A percentile compares a stretch with the other conserved stretches of the same genome.
phyloP scores from a whole-genome alignment of 768 basidiomycete species.

The Termitomyces sp. region DNA sequence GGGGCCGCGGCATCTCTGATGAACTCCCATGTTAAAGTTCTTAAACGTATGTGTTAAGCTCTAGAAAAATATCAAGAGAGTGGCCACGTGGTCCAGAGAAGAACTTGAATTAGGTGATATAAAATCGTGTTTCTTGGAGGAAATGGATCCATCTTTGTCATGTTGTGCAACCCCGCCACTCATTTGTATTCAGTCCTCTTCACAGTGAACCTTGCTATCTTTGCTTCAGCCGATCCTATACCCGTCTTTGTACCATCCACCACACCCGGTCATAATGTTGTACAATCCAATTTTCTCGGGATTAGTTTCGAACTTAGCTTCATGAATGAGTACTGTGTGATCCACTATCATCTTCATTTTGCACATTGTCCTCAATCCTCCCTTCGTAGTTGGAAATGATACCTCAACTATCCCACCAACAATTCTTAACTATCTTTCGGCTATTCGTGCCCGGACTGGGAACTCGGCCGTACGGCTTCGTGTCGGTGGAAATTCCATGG shows the following conservation, averaged over 20 bases:
- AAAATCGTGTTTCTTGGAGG: neutral
- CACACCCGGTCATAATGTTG: constrained; percentile 34
- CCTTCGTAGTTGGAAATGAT: constrained; percentile 45
- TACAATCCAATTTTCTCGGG: constrained; percentile 57
- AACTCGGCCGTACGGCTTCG: constrained; percentile 41
- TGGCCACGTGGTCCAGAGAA: neutral
- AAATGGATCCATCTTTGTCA: neutral
- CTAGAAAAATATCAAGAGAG: neutral
- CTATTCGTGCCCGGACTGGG: constrained; percentile 45
- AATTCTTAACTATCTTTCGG: constrained; percentile 56
- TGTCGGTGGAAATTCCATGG: constrained; percentile 48
- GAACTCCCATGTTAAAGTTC: no score
- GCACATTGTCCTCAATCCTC: neutral
- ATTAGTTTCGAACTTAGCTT: constrained; percentile 65
- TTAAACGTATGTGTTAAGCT: no score
- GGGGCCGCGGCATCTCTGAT: no score
- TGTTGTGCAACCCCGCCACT: constrained; percentile 10
- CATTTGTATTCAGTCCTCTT: constrained; percentile 12
- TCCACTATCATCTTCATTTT: neutral
- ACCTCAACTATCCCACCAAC: constrained; percentile 47
- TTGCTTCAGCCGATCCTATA: constrained; percentile 24
- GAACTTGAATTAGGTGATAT: neutral
- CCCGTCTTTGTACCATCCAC: constrained; percentile 29
- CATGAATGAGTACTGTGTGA: constrained; percentile 51
- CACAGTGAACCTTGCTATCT: constrained; percentile 7